Conservation (phyloP, 116 monocot genomes). For the Phalaenopsis hybrid region DNA sequence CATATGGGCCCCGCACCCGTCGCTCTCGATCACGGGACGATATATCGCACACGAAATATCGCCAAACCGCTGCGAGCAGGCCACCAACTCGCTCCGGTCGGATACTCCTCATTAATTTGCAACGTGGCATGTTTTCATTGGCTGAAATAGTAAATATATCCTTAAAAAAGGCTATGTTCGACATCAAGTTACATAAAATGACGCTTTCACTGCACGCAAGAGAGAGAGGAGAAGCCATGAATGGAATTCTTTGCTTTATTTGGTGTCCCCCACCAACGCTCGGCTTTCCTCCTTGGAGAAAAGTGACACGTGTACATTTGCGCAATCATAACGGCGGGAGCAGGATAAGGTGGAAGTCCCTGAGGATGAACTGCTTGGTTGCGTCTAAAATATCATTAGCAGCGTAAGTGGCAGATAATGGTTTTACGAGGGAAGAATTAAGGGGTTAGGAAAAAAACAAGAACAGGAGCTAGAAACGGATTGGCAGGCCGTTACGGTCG, state of each 20-base stretch:
- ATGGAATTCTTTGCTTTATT: constrained; percentile 1
- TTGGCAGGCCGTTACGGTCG: too few relatives aligned
- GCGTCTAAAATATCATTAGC: background rate
- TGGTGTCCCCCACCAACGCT: background rate
- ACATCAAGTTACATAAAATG: background rate
- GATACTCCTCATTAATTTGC: background rate
- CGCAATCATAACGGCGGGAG: background rate
- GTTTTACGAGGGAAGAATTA: too few relatives aligned
- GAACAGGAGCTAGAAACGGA: too few relatives aligned
- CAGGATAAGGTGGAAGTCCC: background rate
- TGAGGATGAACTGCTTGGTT: background rate
- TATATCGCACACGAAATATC: background rate
- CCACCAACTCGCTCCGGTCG: constrained; percentile 3
- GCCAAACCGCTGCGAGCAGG: constrained; percentile 2
- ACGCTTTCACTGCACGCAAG: constrained; percentile 7
- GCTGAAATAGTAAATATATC: background rate
- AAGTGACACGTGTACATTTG: background rate
- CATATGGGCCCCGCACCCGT: background rate
- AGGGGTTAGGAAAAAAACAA: too few relatives aligned
- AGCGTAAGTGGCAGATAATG: background rate
- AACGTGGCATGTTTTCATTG: background rate
- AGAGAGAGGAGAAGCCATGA: background rate
- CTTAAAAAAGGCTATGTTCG: too few relatives aligned
- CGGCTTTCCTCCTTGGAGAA: background rate
- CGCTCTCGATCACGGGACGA: constrained; percentile 2